A percentile compares a stretch with the other conserved stretches of the same genome.
Conservation (phyloP, 1,284 basidiomycete genomes). For the Xerocomus cyaneibrunnescens region DNA sequence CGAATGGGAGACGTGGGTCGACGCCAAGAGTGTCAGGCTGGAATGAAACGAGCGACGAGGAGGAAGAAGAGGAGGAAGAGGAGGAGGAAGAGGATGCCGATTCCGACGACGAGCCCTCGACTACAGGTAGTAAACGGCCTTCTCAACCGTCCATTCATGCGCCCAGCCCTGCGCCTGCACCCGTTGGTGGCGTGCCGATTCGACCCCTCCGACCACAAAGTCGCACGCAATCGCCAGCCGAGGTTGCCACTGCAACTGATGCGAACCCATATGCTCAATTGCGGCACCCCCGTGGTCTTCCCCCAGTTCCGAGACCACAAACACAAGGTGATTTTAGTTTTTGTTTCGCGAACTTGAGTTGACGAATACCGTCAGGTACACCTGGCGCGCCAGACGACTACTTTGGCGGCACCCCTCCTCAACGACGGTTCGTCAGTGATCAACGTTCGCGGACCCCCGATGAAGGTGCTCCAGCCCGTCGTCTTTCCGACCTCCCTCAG, state of each 20-base stretch:
- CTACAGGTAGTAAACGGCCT: constrained; percentile 34
- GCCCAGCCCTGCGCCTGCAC: constrained; percentile 24
- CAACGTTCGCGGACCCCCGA: constrained; percentile 45
- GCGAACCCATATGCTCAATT: constrained; percentile 37
- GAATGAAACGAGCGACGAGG: constrained; percentile 77
- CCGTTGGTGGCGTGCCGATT: constrained; percentile 27
- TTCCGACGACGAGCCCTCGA: constrained; percentile 53
- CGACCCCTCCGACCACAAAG: constrained; percentile 33
- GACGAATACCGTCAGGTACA: constrained; percentile 15
- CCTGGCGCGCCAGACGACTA: constrained; percentile 24
- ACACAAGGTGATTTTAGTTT: constrained; percentile 33
- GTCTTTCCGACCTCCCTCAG: constrained; percentile 52
- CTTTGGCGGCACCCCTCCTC: constrained; percentile 20
- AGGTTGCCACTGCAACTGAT: constrained; percentile 32
- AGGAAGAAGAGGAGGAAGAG: constrained; percentile 73
- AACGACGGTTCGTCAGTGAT: constrained; percentile 45
- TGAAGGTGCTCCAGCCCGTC: constrained; percentile 43
- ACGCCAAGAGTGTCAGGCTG: constrained; percentile 50
- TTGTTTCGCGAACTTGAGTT: constrained; percentile 9
- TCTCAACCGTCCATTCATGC: constrained; percentile 21
- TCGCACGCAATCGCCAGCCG: constrained; percentile 31
- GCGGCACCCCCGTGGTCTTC: constrained; percentile 42
- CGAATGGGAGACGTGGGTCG: constrained; percentile 54
- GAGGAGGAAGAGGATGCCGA: constrained; percentile 74
- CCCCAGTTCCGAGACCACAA: constrained; percentile 41